Evolutionary conservation across 345 rosid species (phyloP), one percentile per base, ranked within the genome.

Genomic region (Gynandropsis gynandra): DNA sequence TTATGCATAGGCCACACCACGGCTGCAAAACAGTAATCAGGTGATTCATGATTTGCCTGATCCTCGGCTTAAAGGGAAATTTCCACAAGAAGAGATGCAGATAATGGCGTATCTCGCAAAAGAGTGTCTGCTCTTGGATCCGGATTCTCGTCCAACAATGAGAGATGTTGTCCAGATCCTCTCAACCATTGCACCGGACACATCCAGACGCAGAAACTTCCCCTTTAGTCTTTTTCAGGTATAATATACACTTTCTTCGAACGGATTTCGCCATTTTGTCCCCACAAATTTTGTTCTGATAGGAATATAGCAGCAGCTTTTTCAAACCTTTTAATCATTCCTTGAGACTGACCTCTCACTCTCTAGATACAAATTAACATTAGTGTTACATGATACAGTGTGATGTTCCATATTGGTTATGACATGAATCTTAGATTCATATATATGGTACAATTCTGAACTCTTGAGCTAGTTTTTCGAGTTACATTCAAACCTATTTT

Each of bases 151-250:
- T 20, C 98, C 98, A 50, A 82, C 89, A 60, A 92, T 92, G 98
- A 75, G 84, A 49, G 98, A 92, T 67, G 88, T 87, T 68, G 98
- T 85, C 62, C 96, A 92, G 64, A 92, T 87, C 71, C 95, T 92
- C 59, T 85, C 95, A 18, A 82, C 93, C 14, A 81, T 92, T 13
- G 69, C 76, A 62, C 89, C 89, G 1, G 85, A 85, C 12, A 79
- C 78, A 60, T 76, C 84, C 9, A 76, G 81, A 40, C 77, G 83
- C 70, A 79, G 82, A 69, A 77, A 55, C 42, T 63, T 83, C 39
- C 88, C 89, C n/a, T 72, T 63, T 12, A 80, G 65, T 64, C 78
- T 87, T 55, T 79, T 65, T 63, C 85, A 69, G 89, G 96, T 84
- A 65, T 5, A 42, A 8, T 16, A 4, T 9, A 36, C 14, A 36